Percentiles rank a stretch among this genome's conserved stretches.
phyloP scores from a whole-genome alignment of 1,284 basidiomycete species.

The Ceratobasidium sp. region DNA sequence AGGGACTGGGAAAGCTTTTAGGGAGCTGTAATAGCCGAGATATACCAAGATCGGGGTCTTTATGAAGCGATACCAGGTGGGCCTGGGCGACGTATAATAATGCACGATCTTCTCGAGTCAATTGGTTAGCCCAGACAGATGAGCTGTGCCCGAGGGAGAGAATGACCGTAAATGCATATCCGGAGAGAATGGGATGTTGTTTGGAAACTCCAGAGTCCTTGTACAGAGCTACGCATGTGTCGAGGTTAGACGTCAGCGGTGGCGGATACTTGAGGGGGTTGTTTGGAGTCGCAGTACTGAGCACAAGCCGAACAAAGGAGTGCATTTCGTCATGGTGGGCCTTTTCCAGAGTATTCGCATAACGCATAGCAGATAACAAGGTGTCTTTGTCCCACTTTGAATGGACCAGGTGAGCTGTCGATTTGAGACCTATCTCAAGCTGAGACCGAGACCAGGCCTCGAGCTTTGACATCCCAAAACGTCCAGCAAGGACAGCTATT shows the following conservation, averaged over 20 bases:
- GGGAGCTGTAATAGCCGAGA: not conserved
- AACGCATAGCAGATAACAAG: not conserved
- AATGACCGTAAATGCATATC: not conserved
- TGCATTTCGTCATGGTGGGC: not conserved
- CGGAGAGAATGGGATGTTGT: not conserved
- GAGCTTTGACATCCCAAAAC: not conserved
- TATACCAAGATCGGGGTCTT: not conserved
- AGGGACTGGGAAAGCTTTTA: not conserved
- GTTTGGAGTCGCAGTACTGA: not conserved
- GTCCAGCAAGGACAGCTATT: not conserved
- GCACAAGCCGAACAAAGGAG: not conserved
- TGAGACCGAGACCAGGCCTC: not conserved
- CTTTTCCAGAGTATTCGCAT: not conserved
- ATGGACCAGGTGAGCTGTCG: not conserved
- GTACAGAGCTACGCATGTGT: not conserved
- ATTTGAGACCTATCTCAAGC: not conserved
- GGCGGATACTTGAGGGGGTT: not conserved
- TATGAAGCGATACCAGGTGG: not conserved
- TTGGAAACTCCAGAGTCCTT: not conserved
- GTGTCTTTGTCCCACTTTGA: not conserved
- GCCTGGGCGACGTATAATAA: constrained; percentile 15
- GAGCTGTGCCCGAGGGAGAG: constrained; percentile 10
- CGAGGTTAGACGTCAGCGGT: not conserved
- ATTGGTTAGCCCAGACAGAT: not conserved
- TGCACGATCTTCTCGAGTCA: constrained; percentile 14